A percentile compares a stretch with the other conserved stretches of the same genome.
Conservation (phyloP, 768 basidiomycete genomes). For the Leucocoprinus leucothites region DNA sequence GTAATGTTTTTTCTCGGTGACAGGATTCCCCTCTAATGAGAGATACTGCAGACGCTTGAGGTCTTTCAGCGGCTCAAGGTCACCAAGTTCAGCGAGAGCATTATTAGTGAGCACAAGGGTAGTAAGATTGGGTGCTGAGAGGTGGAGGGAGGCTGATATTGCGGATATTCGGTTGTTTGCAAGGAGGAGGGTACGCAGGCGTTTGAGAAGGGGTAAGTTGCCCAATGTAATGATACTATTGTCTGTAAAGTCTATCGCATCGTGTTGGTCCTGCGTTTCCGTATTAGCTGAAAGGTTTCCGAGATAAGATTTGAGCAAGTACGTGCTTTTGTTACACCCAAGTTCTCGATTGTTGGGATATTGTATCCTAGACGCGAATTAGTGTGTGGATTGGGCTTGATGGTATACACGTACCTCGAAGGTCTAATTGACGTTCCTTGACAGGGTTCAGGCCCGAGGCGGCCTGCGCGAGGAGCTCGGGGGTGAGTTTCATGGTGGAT, state of each 20-base stretch:
- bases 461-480: constrained; percentile 85
- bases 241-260: constrained; percentile 92
- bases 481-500: constrained; percentile 83
- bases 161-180: constrained; percentile 87
- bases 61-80: constrained; percentile 81
- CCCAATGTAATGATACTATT: constrained; percentile 80
- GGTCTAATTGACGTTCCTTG: constrained; percentile 89
- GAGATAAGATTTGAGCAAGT: constrained; percentile 20
- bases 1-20: constrained; percentile 91
- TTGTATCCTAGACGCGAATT: constrained; percentile 66
- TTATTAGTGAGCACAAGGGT: constrained; percentile 86
- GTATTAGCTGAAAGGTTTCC: constrained; percentile 14
- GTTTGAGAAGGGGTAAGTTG: constrained; percentile 84
- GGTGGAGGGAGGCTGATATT: constrained; percentile 78
- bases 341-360: constrained; percentile 95
- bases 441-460: constrained; percentile 75
- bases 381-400: constrained; percentile 18
- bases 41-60: constrained; percentile 72
- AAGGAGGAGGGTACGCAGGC: constrained; percentile 78
- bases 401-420: constrained; percentile 59
- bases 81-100: constrained; percentile 74
- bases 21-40: constrained; percentile 78
- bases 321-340: constrained; percentile 84
- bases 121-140: constrained; percentile 81
- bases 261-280: constrained; percentile 75